Base-by-base conservation (phyloP, 202 grass and related monocot species). In the Schoenoplectus tabernaemontani region DNA sequence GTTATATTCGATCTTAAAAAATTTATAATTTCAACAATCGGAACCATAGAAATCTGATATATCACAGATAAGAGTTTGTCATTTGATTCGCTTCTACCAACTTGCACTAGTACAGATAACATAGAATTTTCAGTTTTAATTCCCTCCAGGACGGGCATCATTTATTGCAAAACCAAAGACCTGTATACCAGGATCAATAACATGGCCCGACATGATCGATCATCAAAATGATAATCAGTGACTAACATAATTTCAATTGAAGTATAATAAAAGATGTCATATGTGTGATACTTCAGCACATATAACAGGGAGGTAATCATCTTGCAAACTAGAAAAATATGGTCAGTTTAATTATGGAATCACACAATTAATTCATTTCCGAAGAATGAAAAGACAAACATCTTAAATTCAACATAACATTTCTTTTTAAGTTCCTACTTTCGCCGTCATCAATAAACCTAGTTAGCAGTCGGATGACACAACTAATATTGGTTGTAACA, bases 381-480 rank as follows among this genome's bases (percentile, higher is more conserved):
- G 70, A 19, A 53, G n/a, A 56, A 15, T 56, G 70, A 56, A 75
- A 53, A 75, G 23, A 74, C 46, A 56, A 48, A 20, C 7, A 75
- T 75, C 48, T n/a, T 24, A 54, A 36, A 56, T 75, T 47, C 70
- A 54, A 75, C 26, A 75, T 32, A 54, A 53, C 28, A 56, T 75
- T 53, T 50, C 30, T n/a, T 51, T 63, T 75, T 5, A 36, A 33
- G 8, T 15, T 56, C 47, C 48, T 75, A 56, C 70, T 54, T 75
- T 54, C 28, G 24, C 34, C 70, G 54, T 75, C 70, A 54, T 36
- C 70, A 36, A 56, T 75, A 19, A 75, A 51, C 47, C 70, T 36
- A 54, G 44, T 56, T 54, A 75, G 44, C 68, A 75, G 70, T 53
- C 26, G 17, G 47, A 54, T 75, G 70, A 79, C 76, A 62, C 56